Percentiles rank a stretch among this genome's conserved stretches.
phyloP scores from a whole-genome alignment of 2,329 filamentous ascomycete species.

The Aspergillus sp. region DNA sequence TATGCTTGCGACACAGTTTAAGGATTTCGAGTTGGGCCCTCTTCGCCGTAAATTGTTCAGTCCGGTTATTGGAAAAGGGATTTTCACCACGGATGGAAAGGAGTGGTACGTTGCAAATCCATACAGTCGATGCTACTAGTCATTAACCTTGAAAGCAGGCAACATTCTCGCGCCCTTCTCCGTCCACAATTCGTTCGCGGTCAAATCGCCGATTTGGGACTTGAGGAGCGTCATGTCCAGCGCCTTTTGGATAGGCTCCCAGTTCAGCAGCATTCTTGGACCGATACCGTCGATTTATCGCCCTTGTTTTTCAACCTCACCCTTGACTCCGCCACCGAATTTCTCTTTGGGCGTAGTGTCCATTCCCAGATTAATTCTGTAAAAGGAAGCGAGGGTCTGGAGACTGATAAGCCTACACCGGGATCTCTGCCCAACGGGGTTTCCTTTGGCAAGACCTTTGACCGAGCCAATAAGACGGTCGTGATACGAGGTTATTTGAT shows the following conservation, averaged over 20 bases:
- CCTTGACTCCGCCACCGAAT: constrained; percentile 81
- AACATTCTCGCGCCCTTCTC: constrained; percentile 69
- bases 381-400: constrained; percentile 35
- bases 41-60: constrained; percentile 64
- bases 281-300: constrained; percentile 63
- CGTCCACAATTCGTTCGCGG: constrained; percentile 84
- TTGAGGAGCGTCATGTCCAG: constrained; percentile 76
- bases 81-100: constrained; percentile 68
- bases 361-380: constrained; percentile 46
- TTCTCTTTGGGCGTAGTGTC: constrained; percentile 70
- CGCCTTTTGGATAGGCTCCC: constrained; percentile 67
- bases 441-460: background rate
- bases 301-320: constrained; percentile 79
- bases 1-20: constrained; percentile 77
- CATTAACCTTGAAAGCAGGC: background rate
- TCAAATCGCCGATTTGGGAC: constrained; percentile 74
- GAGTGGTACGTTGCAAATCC: constrained; percentile 59
- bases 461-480: background rate
- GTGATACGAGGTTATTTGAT: background rate
- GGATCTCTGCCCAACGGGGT: background rate
- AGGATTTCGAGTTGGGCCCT: constrained; percentile 76
- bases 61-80: constrained; percentile 42
- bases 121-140: background rate
- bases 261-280: constrained; percentile 50
- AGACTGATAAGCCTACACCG: background rate